Conservation (phyloP, 495 filamentous ascomycete species). For the Daldinia grandis region DNA sequence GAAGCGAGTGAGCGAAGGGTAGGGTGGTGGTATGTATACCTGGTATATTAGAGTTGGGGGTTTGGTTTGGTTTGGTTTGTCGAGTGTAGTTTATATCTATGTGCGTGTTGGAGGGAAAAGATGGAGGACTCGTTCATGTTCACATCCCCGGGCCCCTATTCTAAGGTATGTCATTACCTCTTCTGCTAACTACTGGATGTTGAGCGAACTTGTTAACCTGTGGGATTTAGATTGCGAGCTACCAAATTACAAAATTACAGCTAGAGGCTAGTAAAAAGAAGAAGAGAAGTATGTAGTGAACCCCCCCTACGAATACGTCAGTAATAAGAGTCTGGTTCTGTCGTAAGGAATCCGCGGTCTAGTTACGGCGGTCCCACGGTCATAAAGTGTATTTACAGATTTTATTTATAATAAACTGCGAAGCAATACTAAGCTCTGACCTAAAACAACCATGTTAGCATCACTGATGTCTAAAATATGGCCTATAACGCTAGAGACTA, state of each 20-base stretch:
- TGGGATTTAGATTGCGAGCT: neutral
- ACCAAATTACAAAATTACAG: too few species aligned
- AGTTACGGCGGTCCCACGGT: neutral
- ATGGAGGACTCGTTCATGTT: neutral
- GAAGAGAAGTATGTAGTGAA: neutral
- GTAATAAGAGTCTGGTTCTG: too few species aligned
- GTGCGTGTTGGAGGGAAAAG: neutral
- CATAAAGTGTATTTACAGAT: neutral
- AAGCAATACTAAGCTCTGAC: neutral
- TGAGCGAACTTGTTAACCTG: neutral
- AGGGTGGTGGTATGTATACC: neutral
- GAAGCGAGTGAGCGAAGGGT: conserved; percentile 9
- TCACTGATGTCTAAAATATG: neutral
- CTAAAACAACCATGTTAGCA: neutral
- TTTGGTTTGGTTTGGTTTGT: neutral
- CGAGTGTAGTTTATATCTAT: neutral
- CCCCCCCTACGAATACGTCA: neutral
- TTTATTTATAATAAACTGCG: conserved; percentile 1
- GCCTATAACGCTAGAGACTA: neutral
- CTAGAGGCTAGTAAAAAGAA: neutral
- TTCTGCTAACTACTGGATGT: neutral
- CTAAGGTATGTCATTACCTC: neutral
- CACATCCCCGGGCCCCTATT: neutral
- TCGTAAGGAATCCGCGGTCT: neutral
- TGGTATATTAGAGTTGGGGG: neutral